Evolutionary conservation across 2,329 filamentous ascomycete species (phyloP), one percentile per base, ranked within the genome.

Genomic region (Fusarium fujikuroi): DNA sequence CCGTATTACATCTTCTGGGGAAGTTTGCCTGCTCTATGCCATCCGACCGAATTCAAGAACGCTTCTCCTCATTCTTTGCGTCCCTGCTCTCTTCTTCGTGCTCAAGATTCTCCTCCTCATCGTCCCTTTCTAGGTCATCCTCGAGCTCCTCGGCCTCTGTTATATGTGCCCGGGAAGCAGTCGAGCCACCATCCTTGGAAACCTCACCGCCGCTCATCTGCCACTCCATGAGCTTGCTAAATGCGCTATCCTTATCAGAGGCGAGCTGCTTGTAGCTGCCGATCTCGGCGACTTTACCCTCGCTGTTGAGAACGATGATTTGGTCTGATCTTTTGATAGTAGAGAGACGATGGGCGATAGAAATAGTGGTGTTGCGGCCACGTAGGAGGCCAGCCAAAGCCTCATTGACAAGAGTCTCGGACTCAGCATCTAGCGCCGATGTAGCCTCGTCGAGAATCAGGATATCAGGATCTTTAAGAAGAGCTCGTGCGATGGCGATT

Each of bases 191-290:
- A 37, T 85, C 83, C 8, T 86, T 81, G 1, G 86, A 81, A 14
- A 86, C 79, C 63, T 97, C 94, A 14, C 93, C 92, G 18, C 95
- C 95, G 77, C 89, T 96, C 90, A 98, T 93, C 84, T 99, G 96
- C 95, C 95, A 98, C 83, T 98, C 95, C 96, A 99, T 99, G 60
- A 99, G 86, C 83, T 93, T 96, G 77, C 92, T 95, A 80, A 99
- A 99, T 4, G 95, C 94, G 59, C 95, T 97, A 15, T 92, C 85
- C 21, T 89, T 88, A 67, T 94, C 90, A 9, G 88, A 86, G 59
- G 92, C 93, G 28, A 99, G 88, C 72, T 94, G 89, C 30, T 87
- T 84, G 81, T 97, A 99, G 65, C 92, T 92, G 63, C 96, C 96
- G 72, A 93, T 93, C 81, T 99, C 95, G 6, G 95, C 96, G 7